These are phyloP conservation scores for Termitomyces sp. DNA, from an alignment of 1,284 basidiomycete species.

Conservation along the genomic window DNA sequence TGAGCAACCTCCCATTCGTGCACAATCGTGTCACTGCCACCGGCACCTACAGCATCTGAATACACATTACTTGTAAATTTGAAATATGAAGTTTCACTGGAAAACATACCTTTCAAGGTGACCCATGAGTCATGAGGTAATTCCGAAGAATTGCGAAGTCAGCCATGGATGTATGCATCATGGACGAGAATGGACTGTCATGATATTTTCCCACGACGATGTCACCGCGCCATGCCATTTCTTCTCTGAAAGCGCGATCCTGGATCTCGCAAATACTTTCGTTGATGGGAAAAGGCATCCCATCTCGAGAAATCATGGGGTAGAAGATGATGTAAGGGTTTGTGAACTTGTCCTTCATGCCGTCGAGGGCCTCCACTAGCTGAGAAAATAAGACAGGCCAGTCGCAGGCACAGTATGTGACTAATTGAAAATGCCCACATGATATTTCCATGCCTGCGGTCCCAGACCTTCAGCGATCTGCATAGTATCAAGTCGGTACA, in stretches of 20 bases:
- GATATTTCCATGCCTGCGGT: slow-evolving; percentile 64
- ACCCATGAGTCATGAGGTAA: slow-evolving; percentile 61
- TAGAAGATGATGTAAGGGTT: slow-evolving; percentile 78
- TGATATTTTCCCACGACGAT: slow-evolving; percentile 71
- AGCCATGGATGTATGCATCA: slow-evolving; percentile 71
- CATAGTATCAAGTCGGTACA: neutral
- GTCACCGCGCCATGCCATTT: slow-evolving; percentile 70
- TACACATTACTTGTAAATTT: too few species aligned
- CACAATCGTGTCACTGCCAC: too few species aligned
- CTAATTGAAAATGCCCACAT: slow-evolving; percentile 40
- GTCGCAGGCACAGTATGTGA: neutral
- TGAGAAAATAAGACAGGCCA: slow-evolving; percentile 25
- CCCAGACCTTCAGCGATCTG: slow-evolving; percentile 64
- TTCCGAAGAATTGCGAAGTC: slow-evolving; percentile 78
- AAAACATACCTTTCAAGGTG: slow-evolving; percentile 32
- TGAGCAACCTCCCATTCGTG: too few species aligned
- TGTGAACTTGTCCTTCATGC: slow-evolving; percentile 71
- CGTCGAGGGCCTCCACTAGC: slow-evolving; percentile 70
- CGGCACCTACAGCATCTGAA: too few species aligned
- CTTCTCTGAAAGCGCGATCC: slow-evolving; percentile 52
- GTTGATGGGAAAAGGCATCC: slow-evolving; percentile 75
- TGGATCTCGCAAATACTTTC: slow-evolving; percentile 70
- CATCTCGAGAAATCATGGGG: slow-evolving; percentile 65
- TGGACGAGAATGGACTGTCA: slow-evolving; percentile 60
- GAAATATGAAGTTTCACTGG: too few species aligned